Percentiles rank a stretch among this genome's conserved stretches.
Evolutionary conservation across 495 filamentous ascomycete species (phyloP).

Genomic region (Tuber aestivum): DNA sequence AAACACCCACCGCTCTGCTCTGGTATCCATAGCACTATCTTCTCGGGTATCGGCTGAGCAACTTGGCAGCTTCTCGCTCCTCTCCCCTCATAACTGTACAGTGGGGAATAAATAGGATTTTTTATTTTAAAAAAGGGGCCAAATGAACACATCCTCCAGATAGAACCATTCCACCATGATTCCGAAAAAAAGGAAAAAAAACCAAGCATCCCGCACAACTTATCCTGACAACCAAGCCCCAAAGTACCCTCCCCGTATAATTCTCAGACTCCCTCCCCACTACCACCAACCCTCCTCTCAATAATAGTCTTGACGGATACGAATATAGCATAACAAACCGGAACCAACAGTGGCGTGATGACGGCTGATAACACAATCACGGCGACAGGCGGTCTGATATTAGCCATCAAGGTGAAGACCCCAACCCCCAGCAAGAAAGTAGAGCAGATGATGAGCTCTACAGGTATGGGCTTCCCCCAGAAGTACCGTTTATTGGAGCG

Average conservation of each 20-base stretch:
- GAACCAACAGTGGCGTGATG: background rate
- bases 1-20: too few species aligned
- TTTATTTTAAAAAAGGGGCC: too few species aligned
- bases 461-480: background rate
- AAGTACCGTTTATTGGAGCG: background rate
- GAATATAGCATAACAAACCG: background rate
- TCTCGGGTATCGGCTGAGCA: too few species aligned
- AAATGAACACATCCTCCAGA: too few species aligned
- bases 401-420: background rate
- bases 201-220: too few species aligned
- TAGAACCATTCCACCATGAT: too few species aligned
- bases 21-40: too few species aligned
- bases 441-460: background rate
- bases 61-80: too few species aligned
- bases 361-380: background rate
- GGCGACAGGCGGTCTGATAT: background rate
- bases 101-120: too few species aligned
- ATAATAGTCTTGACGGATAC: background rate
- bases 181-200: too few species aligned
- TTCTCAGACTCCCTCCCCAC: too few species aligned
- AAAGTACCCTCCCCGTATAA: accelerated
- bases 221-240: background rate
- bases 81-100: too few species aligned
- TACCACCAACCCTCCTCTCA: background rate
- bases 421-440: background rate